Evolutionary conservation across 1,284 basidiomycete genomes (phyloP), one percentile per base, ranked within the genome.

Genomic region (Neonothopanus nambi): DNA sequence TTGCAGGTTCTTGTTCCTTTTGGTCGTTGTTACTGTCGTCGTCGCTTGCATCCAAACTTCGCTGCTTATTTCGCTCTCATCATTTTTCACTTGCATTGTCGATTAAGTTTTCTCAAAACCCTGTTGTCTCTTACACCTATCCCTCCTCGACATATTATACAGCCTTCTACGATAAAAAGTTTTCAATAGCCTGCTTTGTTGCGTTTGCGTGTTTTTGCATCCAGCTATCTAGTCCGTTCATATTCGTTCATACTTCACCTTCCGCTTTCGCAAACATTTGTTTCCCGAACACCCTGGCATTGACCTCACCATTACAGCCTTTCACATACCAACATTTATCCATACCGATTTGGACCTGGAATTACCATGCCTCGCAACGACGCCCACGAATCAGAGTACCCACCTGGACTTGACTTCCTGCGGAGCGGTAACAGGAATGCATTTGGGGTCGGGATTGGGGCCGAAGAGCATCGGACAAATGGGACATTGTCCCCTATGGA

Each of bases 351-450:
- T 13, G 13, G 30, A 2, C 30, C 13, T 33, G 30, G 30, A 33
- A 48, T 53, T 40, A 62, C 58, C 51, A 76, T 75, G 73, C 71
- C 72, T 39, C 70, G 67, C 51, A 33, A 13, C 47, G 73, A 73
- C 46, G 61, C 63, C 43, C 69, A 76, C 61, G 81, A 81, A 54
- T 74, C 70, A 59, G 76, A 79, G 53, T 70, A 70, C 56, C 68
- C 74, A 15, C 65, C 70, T 8, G 72, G 71, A 40, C 60, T 71
- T 43, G 58, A 52, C 13, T 48, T 53, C 39, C 55, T 63, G 48
- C 64, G 63, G 6, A 60, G 58, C 28, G 55, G 46, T 59, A 58
- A 18, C 55, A 60, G 18, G 28, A 55, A 40, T 60, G 50, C n/a
- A n/a, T 18, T 56, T 53, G 21, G 57, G 57, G 46, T 24, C 48